These are phyloP conservation scores for Xylariaceae sp. DNA, from an alignment of 2,329 filamentous ascomycete genomes.

Conservation along the genomic window DNA sequence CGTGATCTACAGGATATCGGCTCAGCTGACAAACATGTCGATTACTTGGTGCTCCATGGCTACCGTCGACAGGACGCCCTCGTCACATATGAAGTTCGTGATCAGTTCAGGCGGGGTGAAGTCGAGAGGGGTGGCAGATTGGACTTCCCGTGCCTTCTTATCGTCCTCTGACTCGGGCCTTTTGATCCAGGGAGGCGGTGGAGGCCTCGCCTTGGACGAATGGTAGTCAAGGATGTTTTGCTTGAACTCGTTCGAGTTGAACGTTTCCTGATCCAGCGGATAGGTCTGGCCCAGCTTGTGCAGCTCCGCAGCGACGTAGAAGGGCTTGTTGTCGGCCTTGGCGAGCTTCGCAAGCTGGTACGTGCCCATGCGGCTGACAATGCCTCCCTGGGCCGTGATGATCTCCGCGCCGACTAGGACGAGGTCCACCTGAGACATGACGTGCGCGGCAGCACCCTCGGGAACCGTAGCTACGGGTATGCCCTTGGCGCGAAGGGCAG, in stretches of 20 bases:
- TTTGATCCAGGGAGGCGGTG: background rate
- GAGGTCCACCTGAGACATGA: conserved; percentile 66
- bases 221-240: conserved; percentile 33
- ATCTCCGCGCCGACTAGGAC: conserved; percentile 71
- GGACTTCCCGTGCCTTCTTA: conserved; percentile 9
- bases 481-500: conserved; percentile 63
- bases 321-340: conserved; percentile 56
- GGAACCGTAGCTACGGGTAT: conserved; percentile 80
- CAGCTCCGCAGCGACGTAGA: conserved; percentile 90
- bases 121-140: conserved; percentile 14
- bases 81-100: conserved; percentile 28
- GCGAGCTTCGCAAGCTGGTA: conserved; percentile 84
- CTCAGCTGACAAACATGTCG: conserved; percentile 27
- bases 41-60: conserved; percentile 30
- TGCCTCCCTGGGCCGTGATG: conserved; percentile 88
- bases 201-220: conserved; percentile 8
- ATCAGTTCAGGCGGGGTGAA: conserved; percentile 26
- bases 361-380: conserved; percentile 80
- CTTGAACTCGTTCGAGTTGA: conserved; percentile 31
- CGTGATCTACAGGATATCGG: background rate
- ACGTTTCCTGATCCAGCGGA: conserved; percentile 63
- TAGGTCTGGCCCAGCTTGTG: conserved; percentile 94
- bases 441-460: conserved; percentile 71
- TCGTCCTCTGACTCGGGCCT: conserved; percentile 12
- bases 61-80: conserved; percentile 27